These are phyloP conservation scores for Erythrophleum fordii DNA, from an alignment of 306 rosid species.

Conservation along the genomic window DNA sequence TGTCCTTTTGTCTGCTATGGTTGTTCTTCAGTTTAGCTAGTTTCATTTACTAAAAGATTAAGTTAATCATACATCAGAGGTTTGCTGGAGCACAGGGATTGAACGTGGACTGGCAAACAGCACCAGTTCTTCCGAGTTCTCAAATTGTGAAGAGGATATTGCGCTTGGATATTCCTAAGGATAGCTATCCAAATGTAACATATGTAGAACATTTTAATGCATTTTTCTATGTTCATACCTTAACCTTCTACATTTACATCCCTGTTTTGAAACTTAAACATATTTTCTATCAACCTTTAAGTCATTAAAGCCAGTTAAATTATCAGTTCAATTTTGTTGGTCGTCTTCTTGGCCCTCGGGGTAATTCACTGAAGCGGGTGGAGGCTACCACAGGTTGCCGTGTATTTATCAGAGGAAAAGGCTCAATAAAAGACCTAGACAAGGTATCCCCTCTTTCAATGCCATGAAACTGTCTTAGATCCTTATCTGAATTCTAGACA, in stretches of 20 bases:
- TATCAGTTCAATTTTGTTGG: slow-evolving; percentile 67
- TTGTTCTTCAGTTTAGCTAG: background rate
- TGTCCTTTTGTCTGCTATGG: background rate
- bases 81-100: slow-evolving; percentile 52
- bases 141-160: slow-evolving; percentile 55
- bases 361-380: slow-evolving; percentile 63
- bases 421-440: slow-evolving; percentile 62
- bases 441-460: slow-evolving; percentile 45
- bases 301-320: slow-evolving; percentile 34
- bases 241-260: background rate
- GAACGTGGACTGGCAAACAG: slow-evolving; percentile 51
- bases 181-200: slow-evolving; percentile 59
- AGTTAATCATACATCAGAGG: slow-evolving; percentile 42
- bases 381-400: slow-evolving; percentile 70
- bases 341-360: slow-evolving; percentile 68
- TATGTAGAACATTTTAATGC: slow-evolving; percentile 13
- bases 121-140: slow-evolving; percentile 48
- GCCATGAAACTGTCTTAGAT: slow-evolving; percentile 3
- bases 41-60: slow-evolving; percentile 37
- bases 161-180: slow-evolving; percentile 62
- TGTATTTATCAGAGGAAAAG: slow-evolving; percentile 65
- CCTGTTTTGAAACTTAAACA: background rate
- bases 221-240: background rate
- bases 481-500: slow-evolving; percentile 2
- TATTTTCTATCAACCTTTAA: slow-evolving; percentile 7